phyloP scores from a whole-genome alignment of 768 basidiomycete genomes.

The Pisolithus tinctorius region DNA sequence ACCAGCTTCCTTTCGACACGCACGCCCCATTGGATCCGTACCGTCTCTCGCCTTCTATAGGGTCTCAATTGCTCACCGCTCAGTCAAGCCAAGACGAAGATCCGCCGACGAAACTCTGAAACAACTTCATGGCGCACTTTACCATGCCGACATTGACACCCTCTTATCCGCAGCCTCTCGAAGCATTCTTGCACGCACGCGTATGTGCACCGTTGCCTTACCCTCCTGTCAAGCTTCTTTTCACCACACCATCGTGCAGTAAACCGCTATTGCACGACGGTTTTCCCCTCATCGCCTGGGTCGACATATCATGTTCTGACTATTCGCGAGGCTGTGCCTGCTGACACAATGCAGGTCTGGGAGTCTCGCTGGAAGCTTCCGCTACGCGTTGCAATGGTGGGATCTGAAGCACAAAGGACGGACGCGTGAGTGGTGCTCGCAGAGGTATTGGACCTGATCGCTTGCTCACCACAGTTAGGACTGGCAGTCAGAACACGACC shows the following conservation, averaged over 20 bases:
- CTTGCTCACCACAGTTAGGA: not conserved
- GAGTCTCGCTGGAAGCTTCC: constrained; percentile 13
- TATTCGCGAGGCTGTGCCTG: constrained; percentile 15
- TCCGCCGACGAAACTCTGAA: not conserved
- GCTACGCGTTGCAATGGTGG: constrained; percentile 1
- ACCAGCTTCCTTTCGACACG: constrained; percentile 43
- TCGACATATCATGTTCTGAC: not conserved
- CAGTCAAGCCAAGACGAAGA: not conserved
- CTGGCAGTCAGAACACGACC: not conserved
- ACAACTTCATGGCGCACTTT: constrained; percentile 29
- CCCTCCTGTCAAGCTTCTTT: constrained; percentile 50
- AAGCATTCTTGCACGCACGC: constrained; percentile 30
- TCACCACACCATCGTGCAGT: constrained; percentile 41
- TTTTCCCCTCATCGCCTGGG: constrained; percentile 31
- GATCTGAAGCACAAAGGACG: not conserved
- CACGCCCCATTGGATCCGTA: constrained; percentile 45
- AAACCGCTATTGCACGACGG: constrained; percentile 45
- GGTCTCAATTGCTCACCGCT: constrained; percentile 25
- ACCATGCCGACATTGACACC: constrained; percentile 51
- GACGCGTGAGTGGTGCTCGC: constrained; percentile 40
- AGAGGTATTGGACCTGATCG: constrained; percentile 42
- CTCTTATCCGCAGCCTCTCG: constrained; percentile 46
- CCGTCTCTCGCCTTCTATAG: constrained; percentile 3
- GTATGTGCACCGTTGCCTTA: constrained; percentile 19
- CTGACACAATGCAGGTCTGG: constrained; percentile 15